These are phyloP conservation scores for Stemphylium beticola DNA, from an alignment of 2,329 filamentous ascomycete genomes.

Conservation along the genomic window DNA sequence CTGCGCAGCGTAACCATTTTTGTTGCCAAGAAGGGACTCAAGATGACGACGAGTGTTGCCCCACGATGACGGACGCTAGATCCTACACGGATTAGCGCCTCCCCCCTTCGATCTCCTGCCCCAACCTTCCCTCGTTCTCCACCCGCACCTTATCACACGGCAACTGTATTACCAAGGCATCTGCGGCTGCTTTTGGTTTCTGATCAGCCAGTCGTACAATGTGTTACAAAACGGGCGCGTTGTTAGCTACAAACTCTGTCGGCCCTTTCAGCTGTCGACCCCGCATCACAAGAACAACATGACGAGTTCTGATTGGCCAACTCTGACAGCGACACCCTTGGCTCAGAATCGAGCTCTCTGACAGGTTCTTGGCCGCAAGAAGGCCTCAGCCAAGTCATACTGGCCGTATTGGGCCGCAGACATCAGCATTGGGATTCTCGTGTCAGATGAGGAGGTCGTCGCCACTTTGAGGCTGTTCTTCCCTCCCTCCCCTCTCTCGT, in stretches of 20 bases:
- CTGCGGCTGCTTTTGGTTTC: not conserved
- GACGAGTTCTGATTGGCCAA: slow-evolving; percentile 20
- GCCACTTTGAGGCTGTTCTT: slow-evolving; percentile 3
- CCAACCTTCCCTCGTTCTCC: not conserved
- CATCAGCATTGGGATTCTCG: slow-evolving; percentile 19
- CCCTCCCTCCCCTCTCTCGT: slow-evolving; percentile 3
- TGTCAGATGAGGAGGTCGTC: slow-evolving; percentile 22
- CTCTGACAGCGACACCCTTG: slow-evolving; percentile 16
- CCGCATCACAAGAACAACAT: slow-evolving; percentile 29
- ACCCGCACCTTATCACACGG: not conserved
- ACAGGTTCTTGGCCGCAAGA: slow-evolving; percentile 12
- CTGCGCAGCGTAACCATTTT: not conserved
- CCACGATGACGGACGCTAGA: not conserved
- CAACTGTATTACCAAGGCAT: not conserved
- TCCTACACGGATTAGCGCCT: not conserved
- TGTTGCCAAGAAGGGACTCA: not conserved
- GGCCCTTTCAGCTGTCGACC: slow-evolving; percentile 14
- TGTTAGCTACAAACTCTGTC: slow-evolving; percentile 4
- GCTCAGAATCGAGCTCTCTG: slow-evolving; percentile 16
- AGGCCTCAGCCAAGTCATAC: slow-evolving; percentile 17
- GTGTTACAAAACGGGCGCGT: not conserved
- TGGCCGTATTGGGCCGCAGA: slow-evolving; percentile 21
- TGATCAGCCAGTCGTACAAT: slow-evolving; percentile 1
- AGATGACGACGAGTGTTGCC: not conserved
- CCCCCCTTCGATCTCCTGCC: not conserved